A percentile compares a stretch with the other conserved stretches of the same genome.
These are phyloP conservation scores for Scheffersomyces segobiensis DNA, from an alignment of 1,139 yeast genomes.

Conservation along the genomic window DNA sequence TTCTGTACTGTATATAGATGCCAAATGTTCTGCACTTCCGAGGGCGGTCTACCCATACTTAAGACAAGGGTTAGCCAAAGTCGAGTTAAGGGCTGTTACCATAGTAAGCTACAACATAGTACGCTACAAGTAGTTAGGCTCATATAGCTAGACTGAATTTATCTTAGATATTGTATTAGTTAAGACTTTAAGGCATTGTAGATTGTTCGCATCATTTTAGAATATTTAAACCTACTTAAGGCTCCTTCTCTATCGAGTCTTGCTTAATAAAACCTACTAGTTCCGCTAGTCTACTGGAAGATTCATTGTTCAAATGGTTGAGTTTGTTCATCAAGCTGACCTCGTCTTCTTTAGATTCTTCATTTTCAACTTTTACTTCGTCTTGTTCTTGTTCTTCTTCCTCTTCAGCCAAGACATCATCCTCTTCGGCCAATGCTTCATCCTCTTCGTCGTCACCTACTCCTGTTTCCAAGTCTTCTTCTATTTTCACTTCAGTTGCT, in stretches of 20 bases:
- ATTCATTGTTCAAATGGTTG: constrained; percentile 32
- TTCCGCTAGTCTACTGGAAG: constrained; percentile 38
- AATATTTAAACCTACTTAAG: not conserved
- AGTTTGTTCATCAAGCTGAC: constrained; percentile 31
- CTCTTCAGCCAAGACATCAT: constrained; percentile 1
- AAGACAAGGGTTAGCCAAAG: too few relatives aligned
- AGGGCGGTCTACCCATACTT: too few relatives aligned
- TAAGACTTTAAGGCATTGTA: not conserved
- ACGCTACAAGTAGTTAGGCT: too few relatives aligned
- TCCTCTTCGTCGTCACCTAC: constrained; percentile 21
- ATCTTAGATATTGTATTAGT: not conserved
- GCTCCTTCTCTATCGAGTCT: constrained; percentile 20
- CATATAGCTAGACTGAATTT: not conserved
- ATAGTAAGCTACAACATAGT: too few relatives aligned
- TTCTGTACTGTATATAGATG: constrained; percentile 1
- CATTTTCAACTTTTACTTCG: constrained; percentile 14
- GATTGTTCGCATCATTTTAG: constrained; percentile 1
- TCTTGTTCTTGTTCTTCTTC: constrained; percentile 9
- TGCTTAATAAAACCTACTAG: constrained; percentile 52
- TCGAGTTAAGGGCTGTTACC: too few relatives aligned
- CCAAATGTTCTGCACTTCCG: constrained; percentile 1
- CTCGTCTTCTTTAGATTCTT: constrained; percentile 17
- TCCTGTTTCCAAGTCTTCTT: constrained; percentile 21
- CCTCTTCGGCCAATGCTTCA: constrained; percentile 10
- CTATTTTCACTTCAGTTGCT: constrained; percentile 14